Conservation (phyloP, 345 rosid species). For the Rhodamnia argentea region DNA sequence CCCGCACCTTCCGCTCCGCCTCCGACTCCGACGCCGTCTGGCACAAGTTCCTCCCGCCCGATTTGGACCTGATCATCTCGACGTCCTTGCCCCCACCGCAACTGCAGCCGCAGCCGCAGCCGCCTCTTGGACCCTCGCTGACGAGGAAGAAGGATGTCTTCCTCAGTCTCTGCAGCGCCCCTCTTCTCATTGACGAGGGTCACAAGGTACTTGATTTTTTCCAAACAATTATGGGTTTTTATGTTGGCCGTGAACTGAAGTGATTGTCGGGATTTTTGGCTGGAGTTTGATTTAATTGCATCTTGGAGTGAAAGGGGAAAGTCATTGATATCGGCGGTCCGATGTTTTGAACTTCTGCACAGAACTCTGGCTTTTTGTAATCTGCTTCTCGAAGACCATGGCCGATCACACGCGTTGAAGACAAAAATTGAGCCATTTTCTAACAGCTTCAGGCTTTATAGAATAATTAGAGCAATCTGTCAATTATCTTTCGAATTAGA, state of each 20-base stretch:
- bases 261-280: background rate
- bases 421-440: background rate
- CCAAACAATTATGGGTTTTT: background rate
- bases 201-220: slow-evolving; percentile 22
- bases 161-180: slow-evolving; percentile 25
- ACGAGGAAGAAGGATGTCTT: slow-evolving; percentile 32
- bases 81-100: background rate
- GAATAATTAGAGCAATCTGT: background rate
- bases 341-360: background rate
- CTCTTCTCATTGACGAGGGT: slow-evolving; percentile 28
- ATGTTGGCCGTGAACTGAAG: background rate
- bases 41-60: slow-evolving; percentile 37
- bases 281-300: background rate
- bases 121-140: background rate
- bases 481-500: background rate
- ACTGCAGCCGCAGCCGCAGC: background rate
- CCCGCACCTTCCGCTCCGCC: slow-evolving; percentile 22
- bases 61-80: slow-evolving; percentile 13
- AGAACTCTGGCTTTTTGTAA: background rate
- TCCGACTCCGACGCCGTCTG: slow-evolving; percentile 37
- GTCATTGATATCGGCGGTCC: background rate
- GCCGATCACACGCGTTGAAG: background rate
- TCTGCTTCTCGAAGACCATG: background rate
- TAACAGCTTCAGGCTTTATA: background rate
- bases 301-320: background rate